Evolutionary conservation across 495 filamentous ascomycete species (phyloP).

Genomic region (Aspergillus panamensis): DNA sequence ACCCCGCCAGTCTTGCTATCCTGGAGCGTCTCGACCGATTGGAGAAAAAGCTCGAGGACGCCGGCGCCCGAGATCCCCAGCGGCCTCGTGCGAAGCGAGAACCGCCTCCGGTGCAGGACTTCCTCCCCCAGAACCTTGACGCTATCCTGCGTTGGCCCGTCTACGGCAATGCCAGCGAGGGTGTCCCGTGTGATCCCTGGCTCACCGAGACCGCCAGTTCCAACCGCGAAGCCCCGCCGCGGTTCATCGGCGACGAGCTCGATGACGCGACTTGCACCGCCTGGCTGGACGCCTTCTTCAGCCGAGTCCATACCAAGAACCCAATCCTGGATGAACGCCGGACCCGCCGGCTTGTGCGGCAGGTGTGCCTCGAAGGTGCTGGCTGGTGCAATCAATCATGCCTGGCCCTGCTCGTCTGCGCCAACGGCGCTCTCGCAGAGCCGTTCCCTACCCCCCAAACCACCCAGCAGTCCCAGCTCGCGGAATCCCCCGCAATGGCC

Average conservation of each 20-base stretch:
- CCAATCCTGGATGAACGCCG: constrained; percentile 17
- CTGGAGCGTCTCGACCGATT: constrained; percentile 14
- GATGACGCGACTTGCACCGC: neutral
- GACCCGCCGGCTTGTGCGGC: constrained; percentile 8
- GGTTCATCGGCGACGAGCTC: neutral
- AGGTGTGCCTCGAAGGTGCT: constrained; percentile 15
- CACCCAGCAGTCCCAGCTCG: constrained; percentile 1
- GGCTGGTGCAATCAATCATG: constrained; percentile 23
- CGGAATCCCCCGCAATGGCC: neutral
- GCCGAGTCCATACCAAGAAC: constrained; percentile 20
- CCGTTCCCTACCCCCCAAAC: neutral
- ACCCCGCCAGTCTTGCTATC: constrained; percentile 18
- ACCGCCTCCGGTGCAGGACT: neutral
- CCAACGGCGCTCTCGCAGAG: constrained; percentile 11
- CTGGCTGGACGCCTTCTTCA: constrained; percentile 11
- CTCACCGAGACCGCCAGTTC: neutral
- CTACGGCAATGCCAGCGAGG: neutral
- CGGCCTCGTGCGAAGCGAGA: neutral
- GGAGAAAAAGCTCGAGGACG: neutral
- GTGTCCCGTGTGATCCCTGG: neutral
- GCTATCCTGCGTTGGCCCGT: constrained; percentile 23
- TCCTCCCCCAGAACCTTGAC: constrained; percentile 19
- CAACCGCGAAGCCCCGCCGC: neutral
- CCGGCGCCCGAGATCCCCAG: neutral
- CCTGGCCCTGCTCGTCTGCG: constrained; percentile 22